These are phyloP conservation scores for Xylaria sp. DNA, from an alignment of 2,329 filamentous ascomycete genomes.

Conservation along the genomic window DNA sequence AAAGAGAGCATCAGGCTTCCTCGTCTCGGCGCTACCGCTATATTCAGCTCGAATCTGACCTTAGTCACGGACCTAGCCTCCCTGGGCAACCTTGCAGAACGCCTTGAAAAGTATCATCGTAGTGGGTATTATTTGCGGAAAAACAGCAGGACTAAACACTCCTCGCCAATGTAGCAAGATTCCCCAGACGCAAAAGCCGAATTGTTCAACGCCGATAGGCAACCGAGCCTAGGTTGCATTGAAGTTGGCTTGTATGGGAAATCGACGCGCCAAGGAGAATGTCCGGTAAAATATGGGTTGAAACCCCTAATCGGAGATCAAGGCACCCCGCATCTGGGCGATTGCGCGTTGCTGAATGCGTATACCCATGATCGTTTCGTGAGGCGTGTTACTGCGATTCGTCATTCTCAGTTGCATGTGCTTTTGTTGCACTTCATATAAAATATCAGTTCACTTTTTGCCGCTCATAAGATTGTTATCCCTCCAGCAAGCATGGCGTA, in stretches of 20 bases:
- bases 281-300: background rate
- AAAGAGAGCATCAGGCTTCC: constrained; percentile 1
- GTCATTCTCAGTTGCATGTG: background rate
- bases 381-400: background rate
- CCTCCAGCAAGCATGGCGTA: constrained; percentile 57
- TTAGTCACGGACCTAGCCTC: background rate
- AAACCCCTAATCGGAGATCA: background rate
- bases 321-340: background rate
- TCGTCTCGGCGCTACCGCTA: constrained; percentile 5
- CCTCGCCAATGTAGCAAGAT: constrained; percentile 5
- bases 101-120: constrained; percentile 26
- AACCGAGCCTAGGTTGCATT: background rate
- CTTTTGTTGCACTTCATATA: background rate
- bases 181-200: constrained; percentile 19
- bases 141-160: constrained; percentile 15
- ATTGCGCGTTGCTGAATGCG: background rate
- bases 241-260: background rate
- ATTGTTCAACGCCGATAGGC: background rate
- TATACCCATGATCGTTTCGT: background rate
- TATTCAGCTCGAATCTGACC: constrained; percentile 8
- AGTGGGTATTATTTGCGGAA: constrained; percentile 38
- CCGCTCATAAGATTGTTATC: constrained; percentile 42
- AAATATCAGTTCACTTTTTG: background rate
- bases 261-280: constrained; percentile 9
- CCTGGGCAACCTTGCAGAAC: constrained; percentile 24